Evolutionary conservation across 805 yeast genomes (phyloP), one percentile per base, ranked within the genome.

Genomic region (Candida maesae): DNA sequence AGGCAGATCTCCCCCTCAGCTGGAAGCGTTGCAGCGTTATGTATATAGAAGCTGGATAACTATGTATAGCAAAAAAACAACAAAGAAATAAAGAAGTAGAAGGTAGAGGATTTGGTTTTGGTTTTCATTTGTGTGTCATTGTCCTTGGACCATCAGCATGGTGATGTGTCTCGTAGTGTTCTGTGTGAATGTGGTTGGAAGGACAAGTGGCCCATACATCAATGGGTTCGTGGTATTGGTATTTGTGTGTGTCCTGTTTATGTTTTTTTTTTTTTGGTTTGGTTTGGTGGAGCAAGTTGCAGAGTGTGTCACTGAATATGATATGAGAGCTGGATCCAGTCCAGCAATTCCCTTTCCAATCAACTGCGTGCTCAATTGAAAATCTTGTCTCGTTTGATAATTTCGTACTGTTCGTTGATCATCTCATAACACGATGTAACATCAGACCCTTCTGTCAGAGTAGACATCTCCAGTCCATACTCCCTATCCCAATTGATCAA

Each of bases 391-490:
- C 56, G 47, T 35, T 52, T 56, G 33, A 55, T 44, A 29, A 56
- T 52, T 36, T 56, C 59, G 35, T 56, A 56, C 20, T 42, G 45
- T 16, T 50, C 59, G 38, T 52, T 51, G 36, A 56, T 49, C 20
- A 38, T 44, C 12, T 47, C 49, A 21, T 48, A 36, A 31, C 40
- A 42, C 21, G 29, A 37, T 4, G 38, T 39, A 17, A 41, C 30
- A 17, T 41, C 42, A 26, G 19, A 36, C 3, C 36, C 31, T 8
- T 45, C 47, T 15, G 44, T 20, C 14, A 41, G 34, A 10, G 23
- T n/a, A 10, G 45, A 41, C 15, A 54, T 13, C 15, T 53, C 53
- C 7, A 56, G 33, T 4, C 50, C 58, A 28, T 48, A 56, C n/a
- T 53, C 54, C 3, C 45, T 23, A 11, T 46, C 42, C 61, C 61